Percentiles rank a stretch among this genome's conserved stretches.
Conservation (phyloP, 2,329 filamentous ascomycete species). For the Diaporthe capsici region DNA sequence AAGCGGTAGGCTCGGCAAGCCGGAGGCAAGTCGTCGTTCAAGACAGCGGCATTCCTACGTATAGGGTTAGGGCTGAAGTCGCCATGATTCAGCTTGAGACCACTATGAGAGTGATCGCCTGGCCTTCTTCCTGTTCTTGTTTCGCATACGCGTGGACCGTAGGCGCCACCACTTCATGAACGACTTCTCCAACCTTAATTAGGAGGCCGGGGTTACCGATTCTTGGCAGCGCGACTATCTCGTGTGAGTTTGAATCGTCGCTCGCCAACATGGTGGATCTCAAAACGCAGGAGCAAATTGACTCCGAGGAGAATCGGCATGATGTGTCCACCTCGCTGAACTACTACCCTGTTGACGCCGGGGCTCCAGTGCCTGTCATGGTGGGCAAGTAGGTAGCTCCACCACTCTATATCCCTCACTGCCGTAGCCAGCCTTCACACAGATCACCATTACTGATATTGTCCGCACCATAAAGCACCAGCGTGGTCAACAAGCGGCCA, state of each 20-base stretch:
- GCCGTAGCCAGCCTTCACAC: too few species aligned
- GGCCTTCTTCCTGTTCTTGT: neutral
- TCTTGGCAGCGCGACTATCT: neutral
- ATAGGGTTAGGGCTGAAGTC: neutral
- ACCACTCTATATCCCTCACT: fast-evolving
- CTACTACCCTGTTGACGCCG: slow-evolving; percentile 36
- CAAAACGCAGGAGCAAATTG: neutral
- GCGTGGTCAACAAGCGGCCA: slow-evolving; percentile 77
- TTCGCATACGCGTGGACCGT: neutral
- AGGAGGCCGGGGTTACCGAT: fast-evolving
- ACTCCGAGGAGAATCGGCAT: neutral
- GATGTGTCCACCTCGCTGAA: slow-evolving; percentile 32
- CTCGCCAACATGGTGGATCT: neutral
- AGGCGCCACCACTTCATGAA: neutral
- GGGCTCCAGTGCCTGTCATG: slow-evolving; percentile 27
- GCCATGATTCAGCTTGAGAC: neutral
- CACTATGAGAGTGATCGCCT: neutral
- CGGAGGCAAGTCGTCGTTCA: neutral
- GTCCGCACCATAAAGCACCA: slow-evolving; percentile 47
- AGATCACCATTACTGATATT: neutral
- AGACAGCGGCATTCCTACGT: neutral
- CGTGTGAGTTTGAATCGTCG: too few species aligned
- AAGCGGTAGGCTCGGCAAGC: neutral
- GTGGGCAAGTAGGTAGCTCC: slow-evolving; percentile 16
- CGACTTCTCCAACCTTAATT: too few species aligned